A percentile compares a stretch with the other conserved stretches of the same genome.
phyloP scores from a whole-genome alignment of 768 basidiomycete genomes.

The Lentinula boryana region DNA sequence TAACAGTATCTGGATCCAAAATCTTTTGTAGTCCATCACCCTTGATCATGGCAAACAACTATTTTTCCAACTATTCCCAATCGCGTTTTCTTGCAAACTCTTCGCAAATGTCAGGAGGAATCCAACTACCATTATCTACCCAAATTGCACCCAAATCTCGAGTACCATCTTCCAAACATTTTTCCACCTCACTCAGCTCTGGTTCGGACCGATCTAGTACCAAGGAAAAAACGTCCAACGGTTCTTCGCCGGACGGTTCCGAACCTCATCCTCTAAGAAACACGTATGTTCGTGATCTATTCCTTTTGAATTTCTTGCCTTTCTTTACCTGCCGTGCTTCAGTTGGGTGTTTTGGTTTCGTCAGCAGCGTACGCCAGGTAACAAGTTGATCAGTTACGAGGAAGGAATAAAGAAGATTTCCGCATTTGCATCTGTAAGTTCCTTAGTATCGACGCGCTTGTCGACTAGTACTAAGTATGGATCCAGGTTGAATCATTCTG shows the following conservation, averaged over 20 bases:
- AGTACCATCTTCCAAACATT: conserved; percentile 62
- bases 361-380: conserved; percentile 84
- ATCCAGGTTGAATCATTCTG: conserved; percentile 91
- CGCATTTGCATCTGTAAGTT: conserved; percentile 72
- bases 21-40: not conserved
- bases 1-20: not conserved
- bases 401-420: conserved; percentile 93
- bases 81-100: conserved; percentile 62
- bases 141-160: conserved; percentile 30
- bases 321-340: conserved; percentile 11
- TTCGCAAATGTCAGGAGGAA: conserved; percentile 4
- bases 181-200: conserved; percentile 50
- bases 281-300: conserved; percentile 72
- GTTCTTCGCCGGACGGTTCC: conserved; percentile 28
- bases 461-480: not conserved
- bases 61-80: conserved; percentile 80
- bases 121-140: conserved; percentile 10
- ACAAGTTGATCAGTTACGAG: conserved; percentile 87
- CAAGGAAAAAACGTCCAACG: conserved; percentile 35
- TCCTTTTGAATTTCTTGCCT: conserved; percentile 13
- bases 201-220: conserved; percentile 35
- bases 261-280: conserved; percentile 67
- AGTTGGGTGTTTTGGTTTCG: conserved; percentile 94
- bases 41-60: conserved; percentile 48
- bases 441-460: conserved; percentile 8